Conservation (phyloP, 2,329 filamentous ascomycete species). For the Calycina marina region DNA sequence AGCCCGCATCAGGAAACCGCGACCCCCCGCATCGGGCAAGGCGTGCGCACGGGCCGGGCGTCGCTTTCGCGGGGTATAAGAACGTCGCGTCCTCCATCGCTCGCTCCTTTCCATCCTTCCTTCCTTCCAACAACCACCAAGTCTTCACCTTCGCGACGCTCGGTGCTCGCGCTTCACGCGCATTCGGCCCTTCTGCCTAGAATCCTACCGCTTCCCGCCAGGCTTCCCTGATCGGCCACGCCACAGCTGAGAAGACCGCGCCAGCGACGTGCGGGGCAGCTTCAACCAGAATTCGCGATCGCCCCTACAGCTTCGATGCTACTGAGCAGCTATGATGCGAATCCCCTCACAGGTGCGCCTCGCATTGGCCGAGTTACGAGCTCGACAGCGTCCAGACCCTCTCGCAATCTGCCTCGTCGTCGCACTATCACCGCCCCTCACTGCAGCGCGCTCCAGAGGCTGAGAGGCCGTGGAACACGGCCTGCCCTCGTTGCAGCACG, state of each 20-base stretch:
- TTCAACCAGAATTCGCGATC: conserved; percentile 10
- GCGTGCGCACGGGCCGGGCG: conserved; percentile 7
- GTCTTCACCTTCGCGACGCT: conserved; percentile 3
- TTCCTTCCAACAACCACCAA: conserved; percentile 5
- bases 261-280: conserved; percentile 9
- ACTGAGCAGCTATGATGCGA: conserved; percentile 6
- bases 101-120: conserved; percentile 5
- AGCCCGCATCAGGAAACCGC: conserved; percentile 7
- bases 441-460: conserved; percentile 2
- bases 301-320: conserved; percentile 7
- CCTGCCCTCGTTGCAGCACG: conserved; percentile 2
- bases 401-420: conserved; percentile 10
- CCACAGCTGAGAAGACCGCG: conserved; percentile 10
- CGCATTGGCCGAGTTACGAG: conserved; percentile 11
- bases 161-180: conserved; percentile 7
- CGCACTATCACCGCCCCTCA: conserved; percentile 8
- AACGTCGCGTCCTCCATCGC: conserved; percentile 5
- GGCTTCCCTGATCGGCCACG: conserved; percentile 9
- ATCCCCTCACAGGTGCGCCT: conserved; percentile 3
- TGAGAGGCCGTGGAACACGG: conserved; percentile 1
- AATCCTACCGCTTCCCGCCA: conserved; percentile 5
- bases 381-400: conserved; percentile 6
- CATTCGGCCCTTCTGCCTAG: conserved; percentile 11
- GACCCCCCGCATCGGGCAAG: conserved; percentile 7
- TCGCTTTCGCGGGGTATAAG: conserved; percentile 10